Evolutionary conservation across 768 basidiomycete genomes (phyloP), one percentile per base, ranked within the genome.

Genomic region (Amanita muscaria): DNA sequence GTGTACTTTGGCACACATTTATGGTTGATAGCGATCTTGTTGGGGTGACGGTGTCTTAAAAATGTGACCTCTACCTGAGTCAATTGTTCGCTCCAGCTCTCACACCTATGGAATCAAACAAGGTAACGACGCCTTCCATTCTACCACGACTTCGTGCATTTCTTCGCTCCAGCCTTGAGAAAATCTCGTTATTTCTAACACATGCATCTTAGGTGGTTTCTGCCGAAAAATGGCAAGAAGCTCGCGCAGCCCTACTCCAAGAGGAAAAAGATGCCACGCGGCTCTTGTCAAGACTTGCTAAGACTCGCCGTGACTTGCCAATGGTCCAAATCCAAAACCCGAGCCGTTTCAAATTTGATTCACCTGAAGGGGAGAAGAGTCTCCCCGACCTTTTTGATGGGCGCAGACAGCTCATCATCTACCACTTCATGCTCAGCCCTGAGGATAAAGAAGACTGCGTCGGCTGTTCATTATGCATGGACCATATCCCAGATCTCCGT

Each of bases 381-480:
- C 36, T 38, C 19, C 21, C 18, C 16, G 36, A 38, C 5, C 16
- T 38, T 12, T 38, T 38, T 23, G 36, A 24, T 38, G 36, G 36
- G 4, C 36, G 36, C 36, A 19, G 24, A 18, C 36, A 38, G 36
- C 36, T 38, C 14, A 21, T 38, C 11, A 22, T 38, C 10, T 38
- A 38, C 19, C 36, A 38, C 24, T 38, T 38, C n/a, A 38, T 38
- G 36, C 36, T 38, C 21, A 12, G 9, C n/a, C 36, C 21, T 3
- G 22, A 38, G 21, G 36, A 38, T 18, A 23, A 23, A n/a, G 19
- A 38, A 21, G 36, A 23, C 12, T 24, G 38, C 16, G 38, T 24
- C n/a, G 38, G 38, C 23, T 41, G 40, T 18, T 30, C 40, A n/a
- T 41, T 41, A 14, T 41, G 40, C 12, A 29, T 41, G 40, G 40